A percentile compares a stretch with the other conserved stretches of the same genome.
Conservation (phyloP, 192 early-diverging fungal species). For the Umbelopsis vinacea region DNA sequence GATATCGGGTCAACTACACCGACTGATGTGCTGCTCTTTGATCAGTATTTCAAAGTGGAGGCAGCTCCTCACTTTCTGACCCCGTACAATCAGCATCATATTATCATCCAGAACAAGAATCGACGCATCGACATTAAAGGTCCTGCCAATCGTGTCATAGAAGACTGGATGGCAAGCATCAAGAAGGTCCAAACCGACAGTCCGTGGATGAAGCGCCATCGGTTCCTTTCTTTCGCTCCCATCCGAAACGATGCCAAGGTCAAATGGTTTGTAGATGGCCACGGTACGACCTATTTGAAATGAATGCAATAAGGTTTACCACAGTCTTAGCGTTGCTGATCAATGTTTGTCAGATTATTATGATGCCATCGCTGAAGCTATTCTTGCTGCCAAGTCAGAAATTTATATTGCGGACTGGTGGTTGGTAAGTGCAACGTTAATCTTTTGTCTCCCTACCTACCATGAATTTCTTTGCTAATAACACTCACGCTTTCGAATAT, state of each 20-base stretch:
- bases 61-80: slow-evolving; percentile 27
- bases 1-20: slow-evolving; percentile 45
- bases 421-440: slow-evolving; percentile 49
- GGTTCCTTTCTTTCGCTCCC: slow-evolving; percentile 80
- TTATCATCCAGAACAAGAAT: slow-evolving; percentile 61
- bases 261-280: slow-evolving; percentile 83
- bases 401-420: slow-evolving; percentile 90
- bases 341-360: slow-evolving; percentile 61
- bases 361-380: slow-evolving; percentile 76
- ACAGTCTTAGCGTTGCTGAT: neutral
- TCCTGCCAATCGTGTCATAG: slow-evolving; percentile 62
- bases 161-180: slow-evolving; percentile 72
- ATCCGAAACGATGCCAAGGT: slow-evolving; percentile 66
- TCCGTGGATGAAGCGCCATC: slow-evolving; percentile 67
- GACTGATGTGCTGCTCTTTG: slow-evolving; percentile 57
- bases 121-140: slow-evolving; percentile 73
- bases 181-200: slow-evolving; percentile 57
- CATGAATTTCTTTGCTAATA: neutral
- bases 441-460: neutral
- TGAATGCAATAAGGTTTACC: neutral
- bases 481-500: too few relatives aligned
- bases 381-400: slow-evolving; percentile 69
- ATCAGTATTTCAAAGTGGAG: slow-evolving; percentile 43
- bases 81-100: slow-evolving; percentile 53
- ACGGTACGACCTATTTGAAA: slow-evolving; percentile 53